Evolutionary conservation across 805 yeast species (phyloP), one percentile per base, ranked within the genome.

Genomic region (Saturnispora gosingensis): DNA sequence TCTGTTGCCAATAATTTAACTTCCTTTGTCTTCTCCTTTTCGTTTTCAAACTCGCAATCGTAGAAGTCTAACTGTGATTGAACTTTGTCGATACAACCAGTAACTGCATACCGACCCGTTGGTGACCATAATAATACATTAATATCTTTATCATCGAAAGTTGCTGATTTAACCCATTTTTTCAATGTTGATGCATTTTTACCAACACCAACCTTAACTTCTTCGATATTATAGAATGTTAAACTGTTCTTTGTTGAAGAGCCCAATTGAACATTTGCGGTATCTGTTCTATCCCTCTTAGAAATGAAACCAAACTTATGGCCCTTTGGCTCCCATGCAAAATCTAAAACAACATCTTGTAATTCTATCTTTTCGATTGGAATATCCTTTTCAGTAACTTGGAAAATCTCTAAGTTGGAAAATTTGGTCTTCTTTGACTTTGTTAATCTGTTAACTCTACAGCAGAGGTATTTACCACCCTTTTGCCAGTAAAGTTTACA

Each of bases 311-410:
- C 83, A 61, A 93, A 90, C 67, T 97, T 79, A 66, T 88, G 91
- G 36, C 91, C 83, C 58, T 75, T 80, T 62, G 99, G 97, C 73
- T 95, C 99, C 98, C 98, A 93, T 51, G 88, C 90, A 70, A 93
- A 85, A 67, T 83, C 84, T 50, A 85, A 70, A 43, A 89, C 91
- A 53, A 87, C 83, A 55, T 93, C 97, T 70, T 88, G 88, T 65
- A 90, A 77, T 71, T 93, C 99, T 59, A 93, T 75, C 60, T 88
- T 91, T 66, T 90, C 97, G 54, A 90, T 96, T 32, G 99, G 98
- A 59, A 91, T 80, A 62, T 86, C 95, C 71, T 81, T 87, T 71
- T 91, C 99, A 54, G 76, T 75, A 53, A 89, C 70, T 63, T 88
- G 85, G 78, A 91, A 88, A 65, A 93, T 84, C 71, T 93, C 98